Conservation (phyloP, 129 eudicot species). For the Rutidosis leptorrhynchoides region DNA sequence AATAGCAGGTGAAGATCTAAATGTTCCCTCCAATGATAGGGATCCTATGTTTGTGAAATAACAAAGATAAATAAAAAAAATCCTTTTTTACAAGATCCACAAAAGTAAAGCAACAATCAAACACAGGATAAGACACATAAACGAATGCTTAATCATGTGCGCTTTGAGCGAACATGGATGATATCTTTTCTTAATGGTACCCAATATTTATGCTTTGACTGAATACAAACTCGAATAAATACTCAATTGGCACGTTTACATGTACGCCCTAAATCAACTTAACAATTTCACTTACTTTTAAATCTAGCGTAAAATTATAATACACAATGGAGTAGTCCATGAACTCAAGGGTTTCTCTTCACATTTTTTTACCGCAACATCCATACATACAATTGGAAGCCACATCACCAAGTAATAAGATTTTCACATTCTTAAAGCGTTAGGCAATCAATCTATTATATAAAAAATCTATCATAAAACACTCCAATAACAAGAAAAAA, state of each 20-base stretch:
- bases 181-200: neutral
- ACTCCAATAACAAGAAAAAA: too few species aligned
- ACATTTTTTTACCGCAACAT: neutral
- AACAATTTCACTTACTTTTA: neutral
- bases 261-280: neutral
- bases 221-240: neutral
- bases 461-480: too few species aligned
- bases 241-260: too few species aligned
- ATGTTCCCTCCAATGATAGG: slow-evolving; percentile 75
- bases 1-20: slow-evolving; percentile 82
- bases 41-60: slow-evolving; percentile 38
- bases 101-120: neutral
- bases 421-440: too few species aligned
- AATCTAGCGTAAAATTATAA: too few species aligned
- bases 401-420: neutral
- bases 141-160: neutral
- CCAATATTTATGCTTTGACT: neutral
- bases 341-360: neutral
- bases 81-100: neutral
- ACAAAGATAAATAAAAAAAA: neutral
- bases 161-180: neutral
- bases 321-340: neutral
- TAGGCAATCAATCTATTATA: too few species aligned
- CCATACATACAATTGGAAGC: neutral
- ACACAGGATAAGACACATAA: neutral